Evolutionary conservation across 2,329 filamentous ascomycete genomes (phyloP), one percentile per base, ranked within the genome.

Genomic region (Neonectria sp.): DNA sequence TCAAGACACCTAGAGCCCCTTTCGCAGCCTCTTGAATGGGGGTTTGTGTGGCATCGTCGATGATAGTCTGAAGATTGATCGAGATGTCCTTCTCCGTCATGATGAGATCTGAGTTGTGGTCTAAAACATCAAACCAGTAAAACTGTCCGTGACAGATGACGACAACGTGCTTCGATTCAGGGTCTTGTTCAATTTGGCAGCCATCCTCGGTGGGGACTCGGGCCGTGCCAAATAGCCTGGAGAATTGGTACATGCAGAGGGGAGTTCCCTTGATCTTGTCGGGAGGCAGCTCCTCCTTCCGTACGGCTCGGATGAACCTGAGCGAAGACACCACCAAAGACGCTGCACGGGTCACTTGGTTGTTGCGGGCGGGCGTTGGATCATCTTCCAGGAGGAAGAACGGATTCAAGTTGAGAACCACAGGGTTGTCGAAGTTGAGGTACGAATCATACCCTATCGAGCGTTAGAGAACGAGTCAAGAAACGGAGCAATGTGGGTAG

Each of bases 341-440:
- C 0, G 96, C 95, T 12, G 96, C 95, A 63, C 96, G 90, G 24
- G 95, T 98, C 71, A 98, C 94, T 80, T 99, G 96, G 79, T 98
- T 96, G 82, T 98, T 98, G 70, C 96, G 90, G 52, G 95, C 95
- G 3, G 96, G 96, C 2, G 96, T 99, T 1, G 96, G 96, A 77
- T 99, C 96, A 84, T 99, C 96, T 81, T 98, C 96, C 59, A 99
- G 87, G 63, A 99, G 86, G 84, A 99, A 99, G 83, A 99, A 99
- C 0, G 96, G 96, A 77, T 99, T 99, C 71, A 99, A 84, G 82
- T 99, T 98, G 73, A 99, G 88, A 46, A 99, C 96, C 46, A 99
- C 96, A 0, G 96, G 95, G 77, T 98, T 98, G 79, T 98, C 96
- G 78, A 92, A 99, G 83, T 98, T 98, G 70, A 99, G 87, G 78